Evolutionary conservation across 805 yeast species (phyloP).

Genomic region (Candida ulmi): DNA sequence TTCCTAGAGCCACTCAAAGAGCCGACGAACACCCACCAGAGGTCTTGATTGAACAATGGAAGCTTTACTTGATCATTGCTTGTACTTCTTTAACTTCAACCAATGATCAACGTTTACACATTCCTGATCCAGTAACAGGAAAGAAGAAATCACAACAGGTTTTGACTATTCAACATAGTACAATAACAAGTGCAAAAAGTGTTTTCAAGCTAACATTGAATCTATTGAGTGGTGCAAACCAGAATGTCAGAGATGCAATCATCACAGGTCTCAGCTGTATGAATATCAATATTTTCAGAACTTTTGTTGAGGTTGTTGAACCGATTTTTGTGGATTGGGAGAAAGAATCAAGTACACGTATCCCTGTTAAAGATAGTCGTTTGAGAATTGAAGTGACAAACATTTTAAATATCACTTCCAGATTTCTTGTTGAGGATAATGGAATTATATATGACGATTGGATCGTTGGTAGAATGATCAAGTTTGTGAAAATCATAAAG

Average conservation of each 20-base stretch:
- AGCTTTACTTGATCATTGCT: conserved; percentile 81
- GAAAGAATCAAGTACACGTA: conserved; percentile 34
- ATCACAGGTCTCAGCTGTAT: conserved; percentile 86
- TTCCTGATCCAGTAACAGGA: conserved; percentile 55
- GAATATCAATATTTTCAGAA: conserved; percentile 81
- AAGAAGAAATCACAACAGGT: conserved; percentile 76
- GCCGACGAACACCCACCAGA: conserved; percentile 51
- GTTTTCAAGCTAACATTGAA: conserved; percentile 87
- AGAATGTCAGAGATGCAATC: conserved; percentile 73
- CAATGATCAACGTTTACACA: conserved; percentile 72
- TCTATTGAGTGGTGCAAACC: conserved; percentile 62
- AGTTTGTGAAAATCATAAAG: conserved; percentile 58
- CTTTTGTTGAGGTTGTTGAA: conserved; percentile 73
- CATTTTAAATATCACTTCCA: conserved; percentile 63
- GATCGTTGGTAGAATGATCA: conserved; percentile 58
- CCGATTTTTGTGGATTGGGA: conserved; percentile 53
- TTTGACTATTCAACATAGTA: conserved; percentile 80
- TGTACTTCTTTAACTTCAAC: conserved; percentile 90
- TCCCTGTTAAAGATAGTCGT: conserved; percentile 32
- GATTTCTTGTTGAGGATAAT: conserved; percentile 44
- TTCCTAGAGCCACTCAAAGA: conserved; percentile 24
- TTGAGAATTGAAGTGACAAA: conserved; percentile 75
- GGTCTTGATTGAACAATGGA: conserved; percentile 79
- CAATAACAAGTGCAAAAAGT: conserved; percentile 87
- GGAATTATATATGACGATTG: conserved; percentile 57